A percentile compares a stretch with the other conserved stretches of the same genome.
Conservation (phyloP, 176 grass and related monocot species). For the Areca catechu region DNA sequence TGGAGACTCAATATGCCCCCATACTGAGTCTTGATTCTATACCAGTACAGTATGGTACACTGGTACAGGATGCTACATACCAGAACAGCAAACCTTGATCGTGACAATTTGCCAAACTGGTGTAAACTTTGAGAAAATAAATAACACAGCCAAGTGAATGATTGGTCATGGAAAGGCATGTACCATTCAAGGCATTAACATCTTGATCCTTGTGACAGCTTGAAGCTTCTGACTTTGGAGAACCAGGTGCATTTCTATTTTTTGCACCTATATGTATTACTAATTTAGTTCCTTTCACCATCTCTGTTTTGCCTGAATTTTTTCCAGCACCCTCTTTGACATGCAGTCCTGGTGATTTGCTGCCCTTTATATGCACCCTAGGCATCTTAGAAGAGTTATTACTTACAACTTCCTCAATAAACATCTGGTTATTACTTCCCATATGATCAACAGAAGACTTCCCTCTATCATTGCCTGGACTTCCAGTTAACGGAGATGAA, state of each 20-base stretch:
- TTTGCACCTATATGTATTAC: slow-evolving; percentile 82
- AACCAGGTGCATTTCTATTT: slow-evolving; percentile 66
- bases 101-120: too few species aligned
- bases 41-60: too few species aligned
- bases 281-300: slow-evolving; percentile 68
- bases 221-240: slow-evolving; percentile 68
- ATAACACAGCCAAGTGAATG: not conserved
- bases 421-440: not conserved
- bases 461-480: slow-evolving; percentile 24
- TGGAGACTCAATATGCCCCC: too few species aligned
- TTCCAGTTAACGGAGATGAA: slow-evolving; percentile 38
- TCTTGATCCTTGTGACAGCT: slow-evolving; percentile 81
- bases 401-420: slow-evolving; percentile 14
- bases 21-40: too few species aligned
- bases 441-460: slow-evolving; percentile 20
- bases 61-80: too few species aligned
- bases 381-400: slow-evolving; percentile 37
- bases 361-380: slow-evolving; percentile 72
- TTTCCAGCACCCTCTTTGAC: slow-evolving; percentile 55
- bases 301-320: slow-evolving; percentile 46
- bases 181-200: slow-evolving; percentile 49
- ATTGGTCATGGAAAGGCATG: slow-evolving; percentile 7
- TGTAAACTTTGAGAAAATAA: slow-evolving; percentile 4
- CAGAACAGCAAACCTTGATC: too few species aligned
- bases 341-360: slow-evolving; percentile 48